Evolutionary conservation across 495 filamentous ascomycete species (phyloP), one percentile per base, ranked within the genome.

Genomic region (Podospora pseudopauciseta): DNA sequence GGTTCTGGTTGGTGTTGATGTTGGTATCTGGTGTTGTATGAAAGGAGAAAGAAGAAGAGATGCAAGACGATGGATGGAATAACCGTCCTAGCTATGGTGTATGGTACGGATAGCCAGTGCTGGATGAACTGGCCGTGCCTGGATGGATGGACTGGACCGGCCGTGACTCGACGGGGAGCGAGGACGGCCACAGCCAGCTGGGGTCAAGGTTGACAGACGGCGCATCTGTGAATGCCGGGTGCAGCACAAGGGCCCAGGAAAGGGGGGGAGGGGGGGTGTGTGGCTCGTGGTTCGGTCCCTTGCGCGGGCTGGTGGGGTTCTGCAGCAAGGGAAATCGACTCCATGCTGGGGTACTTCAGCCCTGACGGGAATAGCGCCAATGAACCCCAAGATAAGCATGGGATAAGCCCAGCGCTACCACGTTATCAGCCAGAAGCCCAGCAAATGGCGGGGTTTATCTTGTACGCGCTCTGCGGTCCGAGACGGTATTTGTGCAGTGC

Each of bases 291-390:
- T 67, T 23, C 26, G 66, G 65, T 30, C 65, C 65, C 39, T 49
- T 11, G 39, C 67, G 69, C 60, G 63, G 65, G 39, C 32, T 9
- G 30, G 26, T 49, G 54, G 56, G 20, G 23, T 58, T 19, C 53
- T 64, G 67, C 62, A 60, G n/a, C 60, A 16, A 26, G 26, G 19
- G 18, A 39, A 59, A 26, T 56, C 65, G 60, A 55, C 63, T 65
- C 28, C 16, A 27, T 39, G 30, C 55, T 63, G 68, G 64, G 65
- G 57, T 56, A 27, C 56, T 65, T 39, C 62, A 67, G 59, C 66
- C 62, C 58, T 27, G 63, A 68, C 64, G 23, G 69, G 69, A 64
- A 71, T 68, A 60, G 69, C 69, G 66, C 54, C 49, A 30, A 5
- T 49, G 55, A 44, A 64, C 44, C 65, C 44, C 65, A 65, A 68